Percentiles rank a stretch among this genome's conserved stretches.
phyloP scores from a whole-genome alignment of 139 green algal species.

The Limnomonas spitsbergensis region DNA sequence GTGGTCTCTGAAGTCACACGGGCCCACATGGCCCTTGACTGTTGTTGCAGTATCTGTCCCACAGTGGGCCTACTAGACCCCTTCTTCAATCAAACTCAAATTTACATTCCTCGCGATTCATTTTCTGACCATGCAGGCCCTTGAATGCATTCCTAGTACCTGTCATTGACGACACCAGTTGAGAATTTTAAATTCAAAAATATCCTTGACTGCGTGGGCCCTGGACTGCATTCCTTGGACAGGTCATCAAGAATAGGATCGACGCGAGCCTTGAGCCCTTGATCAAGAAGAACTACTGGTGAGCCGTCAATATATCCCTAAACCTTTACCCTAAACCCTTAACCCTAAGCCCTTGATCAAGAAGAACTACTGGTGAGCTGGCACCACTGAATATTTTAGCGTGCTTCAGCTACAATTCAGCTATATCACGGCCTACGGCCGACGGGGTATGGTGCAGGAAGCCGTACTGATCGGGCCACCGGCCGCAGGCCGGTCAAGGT shows the following conservation, averaged over 20 bases:
- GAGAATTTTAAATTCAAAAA: not conserved
- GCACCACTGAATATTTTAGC: too few relatives aligned
- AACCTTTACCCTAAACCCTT: too few relatives aligned
- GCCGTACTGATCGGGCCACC: too few relatives aligned
- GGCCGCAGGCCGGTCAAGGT: too few relatives aligned
- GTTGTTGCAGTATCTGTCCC: too few relatives aligned
- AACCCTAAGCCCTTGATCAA: constrained; percentile 61
- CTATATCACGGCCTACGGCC: not conserved
- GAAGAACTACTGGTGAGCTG: constrained; percentile 87
- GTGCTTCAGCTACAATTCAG: not conserved
- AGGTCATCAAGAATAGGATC: constrained; percentile 68
- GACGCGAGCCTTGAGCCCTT: constrained; percentile 57
- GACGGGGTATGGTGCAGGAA: not conserved
- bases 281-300: constrained; percentile 89
- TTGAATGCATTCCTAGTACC: not conserved
- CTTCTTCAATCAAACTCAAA: too few relatives aligned
- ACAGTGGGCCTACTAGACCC: too few relatives aligned
- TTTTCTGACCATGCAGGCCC: too few relatives aligned
- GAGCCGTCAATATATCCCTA: too few relatives aligned
- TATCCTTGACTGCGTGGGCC: not conserved
- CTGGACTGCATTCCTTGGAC: not conserved
- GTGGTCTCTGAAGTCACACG: too few relatives aligned
- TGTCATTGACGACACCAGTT: not conserved
- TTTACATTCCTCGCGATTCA: too few relatives aligned
- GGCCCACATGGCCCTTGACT: too few relatives aligned